Evolutionary conservation across 176 grass and related monocot genomes (phyloP).

Genomic region (Bromus sterilis): DNA sequence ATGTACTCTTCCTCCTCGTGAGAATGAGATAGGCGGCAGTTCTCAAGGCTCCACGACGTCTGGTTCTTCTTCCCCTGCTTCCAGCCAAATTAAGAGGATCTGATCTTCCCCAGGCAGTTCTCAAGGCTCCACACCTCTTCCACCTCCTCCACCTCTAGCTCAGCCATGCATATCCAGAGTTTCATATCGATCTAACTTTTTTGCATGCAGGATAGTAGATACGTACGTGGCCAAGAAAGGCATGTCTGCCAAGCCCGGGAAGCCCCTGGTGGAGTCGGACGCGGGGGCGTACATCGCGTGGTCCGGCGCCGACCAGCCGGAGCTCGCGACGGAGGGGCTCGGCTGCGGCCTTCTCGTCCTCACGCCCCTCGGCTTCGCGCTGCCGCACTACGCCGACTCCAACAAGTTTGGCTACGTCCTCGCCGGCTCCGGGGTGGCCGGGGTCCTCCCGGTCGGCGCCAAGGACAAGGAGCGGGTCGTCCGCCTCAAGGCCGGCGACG

Average conservation of each 20-base stretch:
- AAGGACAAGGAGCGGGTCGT: constrained; percentile 23
- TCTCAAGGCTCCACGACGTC: too few species aligned
- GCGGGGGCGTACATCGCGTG: constrained; percentile 24
- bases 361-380: constrained; percentile 6
- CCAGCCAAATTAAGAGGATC: too few species aligned
- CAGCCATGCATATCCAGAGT: too few species aligned
- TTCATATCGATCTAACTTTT: too few species aligned
- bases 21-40: too few species aligned
- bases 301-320: constrained; percentile 15
- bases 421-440: constrained; percentile 12
- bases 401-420: constrained; percentile 17
- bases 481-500: constrained; percentile 1
- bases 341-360: constrained; percentile 18
- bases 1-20: too few species aligned
- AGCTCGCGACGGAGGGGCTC: neutral
- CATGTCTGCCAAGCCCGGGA: constrained; percentile 14
- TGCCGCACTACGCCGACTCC: constrained; percentile 28
- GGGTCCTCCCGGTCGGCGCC: neutral
- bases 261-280: neutral
- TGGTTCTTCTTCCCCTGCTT: too few species aligned
- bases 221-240: neutral
- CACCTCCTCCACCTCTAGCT: too few species aligned
- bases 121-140: too few species aligned
- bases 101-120: too few species aligned
- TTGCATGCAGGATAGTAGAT: neutral